Evolutionary conservation across 257 asterid species (phyloP).

Genomic region (Solanum ahanhuiri): DNA sequence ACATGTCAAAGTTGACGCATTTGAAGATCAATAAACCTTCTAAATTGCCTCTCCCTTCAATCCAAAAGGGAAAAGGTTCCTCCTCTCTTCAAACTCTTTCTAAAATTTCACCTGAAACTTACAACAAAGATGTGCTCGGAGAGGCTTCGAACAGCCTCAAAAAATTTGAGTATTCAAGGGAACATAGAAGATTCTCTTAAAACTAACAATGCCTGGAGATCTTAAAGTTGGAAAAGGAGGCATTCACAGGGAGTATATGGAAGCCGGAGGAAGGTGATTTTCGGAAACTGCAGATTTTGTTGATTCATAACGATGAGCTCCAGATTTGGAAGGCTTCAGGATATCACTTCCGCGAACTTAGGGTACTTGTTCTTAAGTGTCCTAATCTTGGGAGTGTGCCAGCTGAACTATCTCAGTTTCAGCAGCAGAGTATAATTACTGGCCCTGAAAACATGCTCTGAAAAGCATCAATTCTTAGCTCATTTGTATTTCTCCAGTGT

Average conservation of each 20-base stretch:
- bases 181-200: neutral
- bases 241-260: neutral
- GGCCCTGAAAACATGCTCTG: neutral
- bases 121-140: neutral
- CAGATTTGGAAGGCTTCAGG: neutral
- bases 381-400: neutral
- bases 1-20: neutral
- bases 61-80: neutral
- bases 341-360: neutral
- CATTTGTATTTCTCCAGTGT: neutral
- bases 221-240: neutral
- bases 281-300: neutral
- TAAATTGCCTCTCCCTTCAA: neutral
- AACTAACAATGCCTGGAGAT: neutral
- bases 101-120: neutral
- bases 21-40: neutral
- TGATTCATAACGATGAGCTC: rapidly evolving
- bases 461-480: neutral
- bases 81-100: neutral
- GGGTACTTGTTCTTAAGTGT: neutral
- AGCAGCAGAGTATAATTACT: neutral
- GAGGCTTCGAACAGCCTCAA: neutral
- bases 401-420: neutral
- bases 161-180: neutral
- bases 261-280: neutral